Evolutionary conservation across 352 stramenopile genomes (phyloP), one percentile per base, ranked within the genome.

Genomic region (Lagenidium giganteum): DNA sequence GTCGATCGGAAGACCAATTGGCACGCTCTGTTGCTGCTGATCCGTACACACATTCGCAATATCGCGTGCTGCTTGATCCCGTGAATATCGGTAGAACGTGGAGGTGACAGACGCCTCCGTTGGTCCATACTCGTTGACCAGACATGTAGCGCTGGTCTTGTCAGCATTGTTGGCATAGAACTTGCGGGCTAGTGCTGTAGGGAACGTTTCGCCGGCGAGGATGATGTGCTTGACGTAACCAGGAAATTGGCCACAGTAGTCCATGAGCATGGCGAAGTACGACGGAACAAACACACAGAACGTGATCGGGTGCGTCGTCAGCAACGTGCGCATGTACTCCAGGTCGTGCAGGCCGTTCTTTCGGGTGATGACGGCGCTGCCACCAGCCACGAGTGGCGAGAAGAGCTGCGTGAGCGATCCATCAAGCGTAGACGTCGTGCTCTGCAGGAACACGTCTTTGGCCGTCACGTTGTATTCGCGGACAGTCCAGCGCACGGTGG

Each of bases 391-490:
- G 8, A 81, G 54, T 16, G 70, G 66, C 12, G 71, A 69, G 24
- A 81, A 76, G 11, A 84, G 66, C 25, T 84, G 71, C 3, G 71
- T 81, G 3, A 84, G 48, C 27, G 68, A 84, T 6, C 68, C 68
- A 27, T 81, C 71, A 8, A 83, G 45, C 4, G 70, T 83, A 7
- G 62, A 66, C 3, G 71, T 73, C 18, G 68, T 84, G 56, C 59
- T 87, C 27, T 90, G 67, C 3, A 84, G 72, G 11, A 86, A 78
- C 8, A 81, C 48, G 47, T 87, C 68, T 25, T 62, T 64, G 3
- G 51, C 43, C n/a, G 50, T 53, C 22, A 70, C 64, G 8, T 47
- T 41, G 56, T 94, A 94, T 17, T 71, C 71, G 2, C 59, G 61
- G 17, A 81, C 63, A 12, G 54, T 87, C 68, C 68, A 80, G 30